These are phyloP conservation scores for Aspergillus texensis DNA, from an alignment of 2,329 filamentous ascomycete species.

Conservation along the genomic window DNA sequence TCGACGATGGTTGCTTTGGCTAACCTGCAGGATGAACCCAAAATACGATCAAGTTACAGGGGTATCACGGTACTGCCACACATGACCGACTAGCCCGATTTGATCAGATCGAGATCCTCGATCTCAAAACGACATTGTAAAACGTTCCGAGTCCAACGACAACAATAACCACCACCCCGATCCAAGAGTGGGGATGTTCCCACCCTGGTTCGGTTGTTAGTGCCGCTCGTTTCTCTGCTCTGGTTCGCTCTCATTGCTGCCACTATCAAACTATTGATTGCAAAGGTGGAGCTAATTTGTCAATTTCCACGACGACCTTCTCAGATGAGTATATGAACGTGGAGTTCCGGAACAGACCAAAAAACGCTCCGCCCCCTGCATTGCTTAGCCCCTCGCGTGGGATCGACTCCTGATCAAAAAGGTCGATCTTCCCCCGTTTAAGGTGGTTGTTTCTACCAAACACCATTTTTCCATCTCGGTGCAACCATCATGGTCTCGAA, in stretches of 20 bases:
- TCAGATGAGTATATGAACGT: background rate
- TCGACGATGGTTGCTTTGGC: background rate
- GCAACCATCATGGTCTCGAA: constrained; percentile 13
- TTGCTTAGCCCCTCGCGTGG: background rate
- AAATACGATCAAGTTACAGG: background rate
- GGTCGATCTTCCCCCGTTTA: constrained; percentile 5
- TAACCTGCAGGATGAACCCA: background rate
- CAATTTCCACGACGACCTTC: background rate
- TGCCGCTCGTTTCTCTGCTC: background rate
- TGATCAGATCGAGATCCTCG: background rate
- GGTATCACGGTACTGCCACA: background rate
- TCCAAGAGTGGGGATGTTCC: background rate
- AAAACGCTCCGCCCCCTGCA: background rate
- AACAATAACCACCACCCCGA: background rate
- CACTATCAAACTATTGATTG: background rate
- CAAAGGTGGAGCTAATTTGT: background rate
- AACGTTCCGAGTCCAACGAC: background rate
- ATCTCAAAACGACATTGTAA: background rate
- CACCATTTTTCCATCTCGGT: background rate
- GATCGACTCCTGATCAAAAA: constrained; percentile 13
- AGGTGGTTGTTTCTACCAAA: background rate
- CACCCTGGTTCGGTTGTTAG: background rate
- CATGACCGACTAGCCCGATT: background rate
- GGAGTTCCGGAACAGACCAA: background rate
- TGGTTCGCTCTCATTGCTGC: background rate